Base-by-base conservation (phyloP, 768 basidiomycete genomes). In the Gloeostereum incarnatum region DNA sequence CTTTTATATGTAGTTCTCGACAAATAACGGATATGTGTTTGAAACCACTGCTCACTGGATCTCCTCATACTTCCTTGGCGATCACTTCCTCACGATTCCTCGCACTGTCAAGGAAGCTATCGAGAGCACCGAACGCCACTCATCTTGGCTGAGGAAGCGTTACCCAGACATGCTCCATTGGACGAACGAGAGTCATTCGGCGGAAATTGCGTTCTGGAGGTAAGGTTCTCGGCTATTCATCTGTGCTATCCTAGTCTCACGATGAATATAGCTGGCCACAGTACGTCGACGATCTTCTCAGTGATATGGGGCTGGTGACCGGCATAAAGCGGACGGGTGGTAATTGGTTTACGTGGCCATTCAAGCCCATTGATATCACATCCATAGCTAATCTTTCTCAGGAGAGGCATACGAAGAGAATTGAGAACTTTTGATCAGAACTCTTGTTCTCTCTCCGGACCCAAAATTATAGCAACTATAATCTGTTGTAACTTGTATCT, bases 41-140 rank as follows among this genome's bases (percentile, higher is more conserved):
- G 78, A 81, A 55, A 66, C 71, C 2, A 57, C 56, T 2, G 66
- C 78, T 0, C 77, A 81, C 46, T 81, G 77, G 78, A 75, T 78
- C 33, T 77, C 76, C 0, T 65, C 75, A 3, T 76, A 78, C 47
- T 79, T 82, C 48, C 65, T 70, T 1, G 54, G 51, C 1, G 80
- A 83, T 43, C 45, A 51, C 6, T 68, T 57, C 46, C 55, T 81
- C 62, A 59, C 56, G 1, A 50, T 81, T 3, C 73, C 79, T 0
- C 41, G 50, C 3, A 62, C 68, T 0, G 43, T 57, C 0, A 69
- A 72, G 35, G 66, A 68, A 7, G 78, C 78, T 0, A 46, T 64
- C 16, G 57, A 38, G 0, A 47, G 53, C 17, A 60, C 74, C 0
- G 72, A 72, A 36, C 53, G 60, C 3, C 57, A 65, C 5, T 63